Percentiles rank a stretch among this genome's conserved stretches.
These are phyloP conservation scores for Niveomyces coronatus DNA, from an alignment of 2,329 filamentous ascomycete genomes.

Conservation along the genomic window DNA sequence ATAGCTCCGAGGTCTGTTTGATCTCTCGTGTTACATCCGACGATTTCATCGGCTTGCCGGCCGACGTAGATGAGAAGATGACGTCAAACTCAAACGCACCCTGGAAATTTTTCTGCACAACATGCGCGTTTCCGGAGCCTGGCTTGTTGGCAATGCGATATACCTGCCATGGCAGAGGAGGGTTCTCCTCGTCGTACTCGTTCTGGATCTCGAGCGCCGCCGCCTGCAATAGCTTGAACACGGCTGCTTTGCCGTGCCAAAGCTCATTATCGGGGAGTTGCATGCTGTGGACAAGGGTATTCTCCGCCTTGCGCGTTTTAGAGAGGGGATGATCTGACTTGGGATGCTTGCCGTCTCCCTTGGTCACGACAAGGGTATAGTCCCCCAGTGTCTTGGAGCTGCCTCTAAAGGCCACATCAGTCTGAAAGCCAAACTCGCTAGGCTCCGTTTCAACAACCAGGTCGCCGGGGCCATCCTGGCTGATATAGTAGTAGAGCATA, in stretches of 20 bases:
- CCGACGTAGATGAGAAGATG: conserved; percentile 73
- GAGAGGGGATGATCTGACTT: conserved; percentile 56
- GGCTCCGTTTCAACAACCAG: conserved; percentile 48
- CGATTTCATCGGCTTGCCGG: conserved; percentile 41
- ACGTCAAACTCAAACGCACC: conserved; percentile 90
- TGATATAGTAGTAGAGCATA: conserved; percentile 71
- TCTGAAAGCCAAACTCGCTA: conserved; percentile 40
- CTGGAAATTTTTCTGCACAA: conserved; percentile 85
- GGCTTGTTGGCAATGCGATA: conserved; percentile 68
- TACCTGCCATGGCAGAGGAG: conserved; percentile 75
- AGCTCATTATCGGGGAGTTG: conserved; percentile 54
- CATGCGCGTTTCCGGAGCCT: conserved; percentile 66
- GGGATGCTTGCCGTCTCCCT: conserved; percentile 53
- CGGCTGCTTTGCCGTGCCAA: conserved; percentile 72
- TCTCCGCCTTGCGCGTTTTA: conserved; percentile 59
- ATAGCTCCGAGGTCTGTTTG: conserved; percentile 52
- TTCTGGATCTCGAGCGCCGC: conserved; percentile 39
- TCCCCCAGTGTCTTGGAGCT: conserved; percentile 62
- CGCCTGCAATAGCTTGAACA: conserved; percentile 44
- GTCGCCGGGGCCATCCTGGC: conserved; percentile 62
- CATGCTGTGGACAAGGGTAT: conserved; percentile 66
- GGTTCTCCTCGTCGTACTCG: conserved; percentile 46
- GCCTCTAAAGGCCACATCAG: conserved; percentile 61
- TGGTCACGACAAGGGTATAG: conserved; percentile 69
- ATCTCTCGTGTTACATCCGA: conserved; percentile 63